Evolutionary conservation across 768 basidiomycete genomes (phyloP), one percentile per base, ranked within the genome.

Genomic region (Cyclocybe cylindracea): DNA sequence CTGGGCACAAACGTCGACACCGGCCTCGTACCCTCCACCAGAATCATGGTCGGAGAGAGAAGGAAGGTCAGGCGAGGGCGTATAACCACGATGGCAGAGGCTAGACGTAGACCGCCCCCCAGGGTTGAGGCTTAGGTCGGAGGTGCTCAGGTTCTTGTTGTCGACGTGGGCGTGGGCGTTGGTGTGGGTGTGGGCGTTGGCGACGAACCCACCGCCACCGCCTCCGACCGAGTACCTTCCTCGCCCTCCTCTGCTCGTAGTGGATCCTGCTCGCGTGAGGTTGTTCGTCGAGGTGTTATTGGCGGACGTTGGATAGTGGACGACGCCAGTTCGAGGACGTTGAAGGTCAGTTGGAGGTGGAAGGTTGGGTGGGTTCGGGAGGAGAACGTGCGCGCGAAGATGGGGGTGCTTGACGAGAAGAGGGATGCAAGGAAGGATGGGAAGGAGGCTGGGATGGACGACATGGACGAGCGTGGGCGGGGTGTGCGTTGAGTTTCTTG

Each of bases 271-370:
- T 24, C 24, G 24, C 3, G 24, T 5, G 24, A 24, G 24, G 24
- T 24, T 24, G n/a, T n/a, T n/a, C 24, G 24, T 24, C 24, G 24
- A 24, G 7, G 38, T 10, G 10, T 39, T 39, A 10, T n/a, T 39
- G 40, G 40, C 10, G 3, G 40, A 13, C n/a, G n/a, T n/a, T n/a
- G n/a, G n/a, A n/a, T n/a, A n/a, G n/a, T n/a, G n/a, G n/a, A n/a
- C n/a, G n/a, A n/a, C n/a, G n/a, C 70, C 70, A 71, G 43, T 46
- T 56, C 40, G 58, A 40, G 31, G n/a, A n/a, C n/a, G n/a, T n/a
- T n/a, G n/a, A n/a, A n/a, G n/a, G n/a, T n/a, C 85, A 4, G 85
- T 82, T 24, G 86, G 60, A 5, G 84, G 84, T 57, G 83, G 87
- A 49, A 85, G 67, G 45, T 85, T 68, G 5, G 71, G 78, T 40